A percentile compares a stretch with the other conserved stretches of the same genome.
Evolutionary conservation across 129 eudicot species (phyloP).

Genomic region (Escallonia rubra): DNA sequence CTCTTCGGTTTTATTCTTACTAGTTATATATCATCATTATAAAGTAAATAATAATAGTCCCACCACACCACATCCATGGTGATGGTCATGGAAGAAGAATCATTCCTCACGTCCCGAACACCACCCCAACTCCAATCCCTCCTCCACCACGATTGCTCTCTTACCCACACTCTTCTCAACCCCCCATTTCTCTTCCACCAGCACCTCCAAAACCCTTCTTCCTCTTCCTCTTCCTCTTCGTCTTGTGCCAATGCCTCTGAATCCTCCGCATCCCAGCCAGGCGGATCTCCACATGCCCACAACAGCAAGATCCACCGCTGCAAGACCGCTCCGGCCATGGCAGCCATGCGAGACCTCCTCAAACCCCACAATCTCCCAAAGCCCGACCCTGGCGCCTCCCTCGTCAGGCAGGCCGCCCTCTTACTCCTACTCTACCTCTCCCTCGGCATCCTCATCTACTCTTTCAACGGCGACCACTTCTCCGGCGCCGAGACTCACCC

Average conservation of each 20-base stretch:
- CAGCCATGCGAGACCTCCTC: conserved; percentile 20
- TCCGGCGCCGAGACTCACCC: conserved; percentile 49
- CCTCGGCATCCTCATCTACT: conserved; percentile 41
- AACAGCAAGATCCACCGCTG: conserved; percentile 29
- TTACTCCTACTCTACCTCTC: conserved; percentile 37
- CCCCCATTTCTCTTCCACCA: neutral
- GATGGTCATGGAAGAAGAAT: conserved; percentile 25
- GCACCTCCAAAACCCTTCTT: conserved; percentile 10
- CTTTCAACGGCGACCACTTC: conserved; percentile 42
- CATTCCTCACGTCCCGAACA: conserved; percentile 15
- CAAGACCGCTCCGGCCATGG: conserved; percentile 47
- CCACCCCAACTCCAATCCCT: conserved; percentile 9
- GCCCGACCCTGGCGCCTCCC: conserved; percentile 24
- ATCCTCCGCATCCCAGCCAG: too few species aligned
- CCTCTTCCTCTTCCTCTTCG: conserved; percentile 3
- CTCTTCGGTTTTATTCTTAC: neutral
- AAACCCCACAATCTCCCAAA: conserved; percentile 12
- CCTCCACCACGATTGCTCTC: conserved; percentile 6
- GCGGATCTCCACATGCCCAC: neutral
- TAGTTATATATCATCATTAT: neutral
- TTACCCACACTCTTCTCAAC: neutral
- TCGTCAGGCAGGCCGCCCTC: conserved; percentile 36
- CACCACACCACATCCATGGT: too few species aligned
- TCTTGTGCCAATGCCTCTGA: neutral
- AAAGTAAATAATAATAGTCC: too few species aligned